Percentiles rank a stretch among this genome's conserved stretches.
phyloP scores from a whole-genome alignment of 2,329 filamentous ascomycete species.

The Atkinsonella hypoxylon region DNA sequence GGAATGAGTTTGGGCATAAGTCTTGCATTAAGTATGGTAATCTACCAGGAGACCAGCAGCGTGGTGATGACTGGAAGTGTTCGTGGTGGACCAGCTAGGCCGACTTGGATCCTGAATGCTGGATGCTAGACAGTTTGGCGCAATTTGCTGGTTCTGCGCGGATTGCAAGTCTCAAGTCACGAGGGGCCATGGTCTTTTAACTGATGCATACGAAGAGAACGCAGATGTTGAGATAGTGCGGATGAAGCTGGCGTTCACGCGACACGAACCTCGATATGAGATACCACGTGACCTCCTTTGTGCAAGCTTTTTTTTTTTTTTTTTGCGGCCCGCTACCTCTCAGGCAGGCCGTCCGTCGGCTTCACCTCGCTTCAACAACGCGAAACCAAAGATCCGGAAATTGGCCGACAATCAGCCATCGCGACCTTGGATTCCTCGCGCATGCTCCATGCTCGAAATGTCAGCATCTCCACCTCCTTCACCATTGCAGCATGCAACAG shows the following conservation, averaged over 20 bases:
- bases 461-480: constrained; percentile 15
- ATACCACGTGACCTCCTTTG: neutral
- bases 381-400: constrained; percentile 23
- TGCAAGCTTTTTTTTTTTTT: neutral
- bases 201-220: neutral
- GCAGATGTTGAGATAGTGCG: neutral
- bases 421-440: constrained; percentile 10
- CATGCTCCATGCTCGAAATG: constrained; percentile 9
- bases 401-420: constrained; percentile 33
- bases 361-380: constrained; percentile 28
- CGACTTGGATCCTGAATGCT: constrained; percentile 10
- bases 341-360: constrained; percentile 16
- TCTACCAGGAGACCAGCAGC: constrained; percentile 2
- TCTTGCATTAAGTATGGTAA: too few species aligned
- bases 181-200: neutral
- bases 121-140: constrained; percentile 7
- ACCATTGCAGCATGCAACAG: constrained; percentile 15
- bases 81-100: constrained; percentile 10
- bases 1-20: too few species aligned
- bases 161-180: neutral
- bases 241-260: neutral
- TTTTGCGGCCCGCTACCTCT: neutral
- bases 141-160: constrained; percentile 10
- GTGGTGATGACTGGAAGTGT: constrained; percentile 9
- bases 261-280: neutral